Evolutionary conservation across 352 stramenopile species (phyloP).

Genomic region (Phytophthora melonis): DNA sequence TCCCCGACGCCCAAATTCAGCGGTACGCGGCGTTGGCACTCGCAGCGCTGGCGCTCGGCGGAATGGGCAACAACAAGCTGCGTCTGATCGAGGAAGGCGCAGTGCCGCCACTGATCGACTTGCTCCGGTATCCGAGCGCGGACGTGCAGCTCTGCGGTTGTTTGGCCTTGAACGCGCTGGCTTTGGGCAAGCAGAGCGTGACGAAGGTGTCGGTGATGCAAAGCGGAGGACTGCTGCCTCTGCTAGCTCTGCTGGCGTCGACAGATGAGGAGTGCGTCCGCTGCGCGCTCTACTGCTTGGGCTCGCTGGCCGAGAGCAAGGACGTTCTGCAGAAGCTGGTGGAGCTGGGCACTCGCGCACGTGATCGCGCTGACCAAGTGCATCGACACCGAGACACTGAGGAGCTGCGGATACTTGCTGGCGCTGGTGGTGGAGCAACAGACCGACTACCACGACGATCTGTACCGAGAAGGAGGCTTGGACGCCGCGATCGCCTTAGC

Average conservation of each 20-base stretch:
- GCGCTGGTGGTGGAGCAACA: slow-evolving; percentile 91
- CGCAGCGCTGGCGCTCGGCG: slow-evolving; percentile 92
- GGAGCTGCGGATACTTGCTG: slow-evolving; percentile 95
- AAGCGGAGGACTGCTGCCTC: slow-evolving; percentile 87
- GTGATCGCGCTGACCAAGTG: slow-evolving; percentile 81
- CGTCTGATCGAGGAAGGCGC: slow-evolving; percentile 94
- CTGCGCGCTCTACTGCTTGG: slow-evolving; percentile 93
- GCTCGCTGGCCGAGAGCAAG: slow-evolving; percentile 93
- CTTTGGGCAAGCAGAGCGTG: slow-evolving; percentile 84
- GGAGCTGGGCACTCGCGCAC: slow-evolving; percentile 88
- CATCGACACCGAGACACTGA: slow-evolving; percentile 94
- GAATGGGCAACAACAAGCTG: slow-evolving; percentile 94
- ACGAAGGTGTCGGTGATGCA: slow-evolving; percentile 93
- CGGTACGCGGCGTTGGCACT: slow-evolving; percentile 94
- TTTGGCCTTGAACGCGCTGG: slow-evolving; percentile 93
- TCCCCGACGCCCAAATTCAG: slow-evolving; percentile 97
- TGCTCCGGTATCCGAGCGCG: slow-evolving; percentile 94
- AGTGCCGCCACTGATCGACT: slow-evolving; percentile 92
- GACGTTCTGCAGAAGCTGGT: slow-evolving; percentile 93
- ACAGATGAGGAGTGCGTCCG: slow-evolving; percentile 92
- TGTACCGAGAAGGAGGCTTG: slow-evolving; percentile 89
- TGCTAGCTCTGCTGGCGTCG: slow-evolving; percentile 90
- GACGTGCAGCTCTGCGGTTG: slow-evolving; percentile 94
- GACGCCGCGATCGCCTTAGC: slow-evolving; percentile 92
- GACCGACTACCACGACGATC: slow-evolving; percentile 93